A percentile compares a stretch with the other conserved stretches of the same genome.
Conservation (phyloP, 1,139 yeast genomes). For the Debaryomycetaceae sp. region DNA sequence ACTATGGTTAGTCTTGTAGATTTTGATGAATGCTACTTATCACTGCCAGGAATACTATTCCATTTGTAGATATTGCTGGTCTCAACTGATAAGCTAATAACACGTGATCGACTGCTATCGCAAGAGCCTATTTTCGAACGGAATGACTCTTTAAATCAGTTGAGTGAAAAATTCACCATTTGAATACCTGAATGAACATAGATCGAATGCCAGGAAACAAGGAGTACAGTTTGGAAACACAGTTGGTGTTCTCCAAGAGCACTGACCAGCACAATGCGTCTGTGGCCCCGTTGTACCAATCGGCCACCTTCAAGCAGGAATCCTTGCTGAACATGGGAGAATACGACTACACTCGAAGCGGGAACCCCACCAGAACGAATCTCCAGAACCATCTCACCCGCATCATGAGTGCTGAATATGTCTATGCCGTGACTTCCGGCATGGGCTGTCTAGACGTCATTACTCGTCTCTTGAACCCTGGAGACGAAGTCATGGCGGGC, state of each 20-base stretch:
- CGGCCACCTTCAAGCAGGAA: conserved; percentile 85
- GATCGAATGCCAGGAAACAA: no score
- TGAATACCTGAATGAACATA: no score
- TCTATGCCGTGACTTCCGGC: conserved; percentile 80
- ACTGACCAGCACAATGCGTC: conserved; percentile 73
- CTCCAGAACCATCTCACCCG: conserved; percentile 68
- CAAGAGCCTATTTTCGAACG: no score
- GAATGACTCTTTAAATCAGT: no score
- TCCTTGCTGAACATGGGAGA: conserved; percentile 70
- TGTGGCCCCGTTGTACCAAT: conserved; percentile 80
- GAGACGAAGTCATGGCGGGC: conserved; percentile 84
- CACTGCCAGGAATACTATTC: no score
- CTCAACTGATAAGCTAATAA: no score
- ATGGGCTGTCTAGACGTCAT: conserved; percentile 90
- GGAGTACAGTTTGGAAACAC: conserved; percentile 51
- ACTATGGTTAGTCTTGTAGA: no score
- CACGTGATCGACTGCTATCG: no score
- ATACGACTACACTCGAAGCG: conserved; percentile 89
- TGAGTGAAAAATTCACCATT: no score
- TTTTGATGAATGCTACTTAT: no score
- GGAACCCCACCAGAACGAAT: conserved; percentile 82
- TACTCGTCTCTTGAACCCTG: conserved; percentile 58
- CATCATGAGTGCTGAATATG: conserved; percentile 63
- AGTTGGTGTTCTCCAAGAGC: conserved; percentile 56
- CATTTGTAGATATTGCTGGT: no score